Evolutionary conservation across 192 early-diverging fungal species (phyloP).

Genomic region (Diversispora eburnea): DNA sequence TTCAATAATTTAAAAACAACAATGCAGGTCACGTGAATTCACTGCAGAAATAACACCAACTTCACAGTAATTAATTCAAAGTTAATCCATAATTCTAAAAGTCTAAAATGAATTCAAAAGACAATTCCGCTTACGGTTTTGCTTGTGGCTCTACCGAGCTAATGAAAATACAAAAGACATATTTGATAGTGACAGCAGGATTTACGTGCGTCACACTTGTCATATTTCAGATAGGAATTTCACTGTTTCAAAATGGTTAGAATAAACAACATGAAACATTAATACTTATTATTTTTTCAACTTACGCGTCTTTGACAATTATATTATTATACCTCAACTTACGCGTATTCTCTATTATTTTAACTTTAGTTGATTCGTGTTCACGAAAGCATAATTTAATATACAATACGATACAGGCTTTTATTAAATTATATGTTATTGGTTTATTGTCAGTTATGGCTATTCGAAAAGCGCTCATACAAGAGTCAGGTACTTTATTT

Average conservation of each 20-base stretch:
- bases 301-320: background rate
- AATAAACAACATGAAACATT: background rate
- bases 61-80: no score
- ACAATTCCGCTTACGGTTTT: background rate
- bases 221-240: background rate
- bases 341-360: background rate
- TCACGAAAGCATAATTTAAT: background rate
- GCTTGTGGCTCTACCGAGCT: background rate
- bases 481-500: conserved; percentile 6
- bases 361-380: background rate
- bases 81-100: no score
- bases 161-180: background rate
- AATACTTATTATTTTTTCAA: background rate
- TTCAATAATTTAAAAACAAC: no score
- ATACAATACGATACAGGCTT: background rate
- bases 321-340: background rate
- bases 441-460: conserved; percentile 2
- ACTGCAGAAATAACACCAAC: no score
- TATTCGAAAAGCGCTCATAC: conserved; percentile 3
- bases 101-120: no score
- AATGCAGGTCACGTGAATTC: no score
- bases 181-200: background rate
- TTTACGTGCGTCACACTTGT: background rate
- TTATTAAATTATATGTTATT: conserved; percentile 3
- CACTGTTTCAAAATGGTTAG: background rate